These are phyloP conservation scores for Gossypium davidsonii DNA, from an alignment of 441 rosid genomes.

Conservation along the genomic window DNA sequence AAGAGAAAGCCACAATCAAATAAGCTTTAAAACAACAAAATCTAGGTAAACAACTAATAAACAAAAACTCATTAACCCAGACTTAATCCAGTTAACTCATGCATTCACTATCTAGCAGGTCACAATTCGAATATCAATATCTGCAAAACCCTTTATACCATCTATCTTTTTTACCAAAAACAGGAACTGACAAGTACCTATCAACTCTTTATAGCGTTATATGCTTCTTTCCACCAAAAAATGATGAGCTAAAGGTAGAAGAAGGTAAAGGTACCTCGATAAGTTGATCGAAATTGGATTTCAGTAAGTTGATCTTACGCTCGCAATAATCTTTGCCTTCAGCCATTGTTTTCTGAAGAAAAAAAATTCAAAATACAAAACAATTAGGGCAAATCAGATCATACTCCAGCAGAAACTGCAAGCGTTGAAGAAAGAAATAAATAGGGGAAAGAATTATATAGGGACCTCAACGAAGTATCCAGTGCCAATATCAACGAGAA, in stretches of 20 bases:
- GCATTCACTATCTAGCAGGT: too few species aligned
- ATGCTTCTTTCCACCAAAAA: neutral
- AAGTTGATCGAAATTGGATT: conserved; percentile 89
- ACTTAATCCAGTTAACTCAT: too few species aligned
- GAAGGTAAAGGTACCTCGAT: conserved; percentile 47
- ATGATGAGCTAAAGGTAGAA: neutral
- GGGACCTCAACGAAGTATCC: conserved; percentile 91
- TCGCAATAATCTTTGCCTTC: conserved; percentile 89
- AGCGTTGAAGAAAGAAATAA: neutral
- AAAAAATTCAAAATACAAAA: neutral
- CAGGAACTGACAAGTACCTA: neutral
- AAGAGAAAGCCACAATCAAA: too few species aligned
- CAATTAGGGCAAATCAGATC: neutral
- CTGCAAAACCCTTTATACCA: too few species aligned
- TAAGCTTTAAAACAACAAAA: too few species aligned
- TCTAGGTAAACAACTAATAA: too few species aligned
- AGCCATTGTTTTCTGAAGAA: conserved; percentile 69
- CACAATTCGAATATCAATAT: too few species aligned
- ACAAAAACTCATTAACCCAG: too few species aligned
- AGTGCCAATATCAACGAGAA: conserved; percentile 88
- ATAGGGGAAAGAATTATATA: neutral
- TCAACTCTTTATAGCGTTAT: neutral
- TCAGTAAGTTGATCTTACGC: conserved; percentile 81
- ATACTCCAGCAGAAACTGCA: neutral
- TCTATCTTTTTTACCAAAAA: too few species aligned